Evolutionary conservation across 1,284 basidiomycete species (phyloP).

Genomic region (Trichosporon sp.): DNA sequence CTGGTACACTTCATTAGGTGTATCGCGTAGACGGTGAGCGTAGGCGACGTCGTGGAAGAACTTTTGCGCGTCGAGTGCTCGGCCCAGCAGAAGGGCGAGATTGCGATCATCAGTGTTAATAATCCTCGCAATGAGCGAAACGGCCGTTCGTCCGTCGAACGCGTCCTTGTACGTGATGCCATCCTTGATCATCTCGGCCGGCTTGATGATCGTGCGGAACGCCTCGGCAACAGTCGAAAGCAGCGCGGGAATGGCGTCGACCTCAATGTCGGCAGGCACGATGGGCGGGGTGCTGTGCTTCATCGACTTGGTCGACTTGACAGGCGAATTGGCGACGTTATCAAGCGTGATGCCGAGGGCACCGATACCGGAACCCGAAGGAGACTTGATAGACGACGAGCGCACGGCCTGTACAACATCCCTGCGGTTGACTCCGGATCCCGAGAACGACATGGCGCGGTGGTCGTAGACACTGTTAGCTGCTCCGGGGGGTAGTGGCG

Average conservation of each 20-base stretch:
- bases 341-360: conserved; percentile 20
- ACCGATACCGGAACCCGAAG: not conserved
- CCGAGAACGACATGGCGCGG: conserved; percentile 56
- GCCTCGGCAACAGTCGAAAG: conserved; percentile 92
- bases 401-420: conserved; percentile 46
- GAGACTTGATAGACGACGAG: conserved; percentile 39
- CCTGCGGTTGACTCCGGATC: conserved; percentile 41
- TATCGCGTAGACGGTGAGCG: conserved; percentile 92
- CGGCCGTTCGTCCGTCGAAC: conserved; percentile 95
- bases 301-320: conserved; percentile 35
- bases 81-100: conserved; percentile 87
- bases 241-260: conserved; percentile 86
- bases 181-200: conserved; percentile 85
- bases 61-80: conserved; percentile 96
- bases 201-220: conserved; percentile 77
- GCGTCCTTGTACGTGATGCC: conserved; percentile 93
- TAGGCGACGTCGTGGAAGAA: conserved; percentile 99
- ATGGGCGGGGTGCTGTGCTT: conserved; percentile 16
- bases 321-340: conserved; percentile 38
- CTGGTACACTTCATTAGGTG: conserved; percentile 86
- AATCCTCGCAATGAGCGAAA: conserved; percentile 93
- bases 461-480: conserved; percentile 40
- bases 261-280: conserved; percentile 49
- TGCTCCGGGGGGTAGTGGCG: conserved; percentile 43
- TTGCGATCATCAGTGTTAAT: conserved; percentile 98